These are phyloP conservation scores for Citrus australasica DNA, from an alignment of 345 rosid genomes.

Conservation along the genomic window DNA sequence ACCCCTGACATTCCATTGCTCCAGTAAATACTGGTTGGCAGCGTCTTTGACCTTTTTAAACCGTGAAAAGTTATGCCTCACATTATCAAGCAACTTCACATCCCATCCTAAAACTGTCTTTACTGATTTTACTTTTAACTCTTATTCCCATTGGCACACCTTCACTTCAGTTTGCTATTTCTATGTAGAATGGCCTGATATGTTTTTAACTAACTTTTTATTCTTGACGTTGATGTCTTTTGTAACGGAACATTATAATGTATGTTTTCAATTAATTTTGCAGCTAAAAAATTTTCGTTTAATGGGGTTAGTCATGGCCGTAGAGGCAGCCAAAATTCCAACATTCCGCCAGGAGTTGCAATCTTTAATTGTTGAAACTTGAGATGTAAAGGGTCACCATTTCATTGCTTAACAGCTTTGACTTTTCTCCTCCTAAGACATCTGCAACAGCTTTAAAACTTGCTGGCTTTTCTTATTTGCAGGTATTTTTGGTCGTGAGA, in stretches of 20 bases:
- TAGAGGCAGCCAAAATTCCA: constrained; percentile 51
- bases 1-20: background rate
- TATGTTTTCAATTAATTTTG: constrained; percentile 10
- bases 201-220: background rate
- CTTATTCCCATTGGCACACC: background rate
- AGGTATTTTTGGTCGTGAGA: background rate
- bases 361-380: constrained; percentile 46
- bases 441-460: constrained; percentile 17
- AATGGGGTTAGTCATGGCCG: constrained; percentile 71
- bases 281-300: constrained; percentile 69
- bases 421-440: background rate
- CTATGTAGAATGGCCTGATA: background rate
- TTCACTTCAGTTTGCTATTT: background rate
- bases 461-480: background rate
- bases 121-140: background rate
- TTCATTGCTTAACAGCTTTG: background rate
- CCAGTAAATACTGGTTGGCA: background rate
- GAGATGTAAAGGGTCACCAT: constrained; percentile 14
- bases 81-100: background rate
- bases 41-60: background rate
- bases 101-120: background rate
- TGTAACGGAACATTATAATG: background rate
- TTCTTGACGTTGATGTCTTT: background rate
- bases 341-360: constrained; percentile 55
- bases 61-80: background rate